Evolutionary conservation across 768 basidiomycete species (phyloP).

Genomic region (Auriculariales sp.): DNA sequence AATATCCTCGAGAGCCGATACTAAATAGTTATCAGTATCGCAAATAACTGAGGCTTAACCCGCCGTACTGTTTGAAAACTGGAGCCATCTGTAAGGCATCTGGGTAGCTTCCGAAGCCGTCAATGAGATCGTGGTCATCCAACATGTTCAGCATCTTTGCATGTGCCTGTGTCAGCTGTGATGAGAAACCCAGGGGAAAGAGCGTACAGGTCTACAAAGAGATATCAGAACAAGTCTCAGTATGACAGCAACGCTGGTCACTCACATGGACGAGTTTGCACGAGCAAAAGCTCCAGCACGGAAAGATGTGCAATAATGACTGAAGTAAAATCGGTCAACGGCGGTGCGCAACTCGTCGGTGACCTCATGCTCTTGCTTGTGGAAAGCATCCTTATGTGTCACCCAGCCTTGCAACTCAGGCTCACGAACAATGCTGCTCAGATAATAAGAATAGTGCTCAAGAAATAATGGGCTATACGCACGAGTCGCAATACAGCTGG

Average conservation of each 20-base stretch:
- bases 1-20: slow-evolving; percentile 76
- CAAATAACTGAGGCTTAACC: slow-evolving; percentile 4
- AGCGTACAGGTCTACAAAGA: no score
- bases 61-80: slow-evolving; percentile 49
- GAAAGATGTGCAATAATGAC: slow-evolving; percentile 79
- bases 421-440: slow-evolving; percentile 58
- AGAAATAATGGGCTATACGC: slow-evolving; percentile 11
- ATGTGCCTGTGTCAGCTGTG: no score
- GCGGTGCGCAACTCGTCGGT: slow-evolving; percentile 58
- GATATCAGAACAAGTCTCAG: no score
- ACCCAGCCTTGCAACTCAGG: slow-evolving; percentile 86
- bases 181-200: no score
- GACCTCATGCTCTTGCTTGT: slow-evolving; percentile 43
- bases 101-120: slow-evolving; percentile 79
- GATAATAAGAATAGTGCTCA: neutral
- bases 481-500: slow-evolving; percentile 80
- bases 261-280: slow-evolving; percentile 83
- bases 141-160: slow-evolving; percentile 23
- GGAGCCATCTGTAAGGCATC: slow-evolving; percentile 62
- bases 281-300: slow-evolving; percentile 80
- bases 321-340: slow-evolving; percentile 81
- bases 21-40: slow-evolving; percentile 22
- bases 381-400: slow-evolving; percentile 35
- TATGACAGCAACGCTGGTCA: no score
- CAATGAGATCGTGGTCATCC: slow-evolving; percentile 37